Conservation (phyloP, 306 rosid genomes). For the Rosa multiflora region DNA sequence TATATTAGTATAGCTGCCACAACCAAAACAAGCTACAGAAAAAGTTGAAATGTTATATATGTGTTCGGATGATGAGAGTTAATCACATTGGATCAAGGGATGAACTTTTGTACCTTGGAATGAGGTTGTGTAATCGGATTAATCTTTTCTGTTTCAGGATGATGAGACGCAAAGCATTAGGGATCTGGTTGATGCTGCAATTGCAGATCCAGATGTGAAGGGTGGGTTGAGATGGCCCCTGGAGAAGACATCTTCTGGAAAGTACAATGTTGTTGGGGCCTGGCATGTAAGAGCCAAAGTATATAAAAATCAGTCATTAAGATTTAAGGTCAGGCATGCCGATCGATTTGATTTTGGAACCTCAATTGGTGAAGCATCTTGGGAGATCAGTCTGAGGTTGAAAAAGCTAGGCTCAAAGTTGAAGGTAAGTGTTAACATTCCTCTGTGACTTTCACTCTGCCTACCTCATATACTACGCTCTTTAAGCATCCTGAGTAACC, state of each 20-base stretch:
- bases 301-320: conserved; percentile 33
- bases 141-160: conserved; percentile 36
- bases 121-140: background rate
- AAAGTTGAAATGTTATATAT: background rate
- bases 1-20: background rate
- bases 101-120: conserved; percentile 11
- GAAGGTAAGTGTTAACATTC: conserved; percentile 21
- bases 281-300: conserved; percentile 37
- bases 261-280: conserved; percentile 41
- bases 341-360: conserved; percentile 46
- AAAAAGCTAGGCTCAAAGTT: conserved; percentile 34
- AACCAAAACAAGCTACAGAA: background rate
- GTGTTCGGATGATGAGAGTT: background rate
- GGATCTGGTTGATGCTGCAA: conserved; percentile 44
- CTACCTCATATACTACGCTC: background rate
- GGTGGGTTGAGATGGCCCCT: conserved; percentile 69
- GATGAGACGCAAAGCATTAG: conserved; percentile 47
- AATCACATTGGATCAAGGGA: background rate
- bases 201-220: conserved; percentile 48
- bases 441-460: background rate
- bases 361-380: conserved; percentile 38
- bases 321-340: conserved; percentile 44
- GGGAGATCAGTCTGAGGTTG: conserved; percentile 39
- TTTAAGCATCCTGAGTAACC: background rate
- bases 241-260: conserved; percentile 41